These are phyloP conservation scores for Sindora glabra DNA, from an alignment of 306 rosid genomes.

Conservation along the genomic window DNA sequence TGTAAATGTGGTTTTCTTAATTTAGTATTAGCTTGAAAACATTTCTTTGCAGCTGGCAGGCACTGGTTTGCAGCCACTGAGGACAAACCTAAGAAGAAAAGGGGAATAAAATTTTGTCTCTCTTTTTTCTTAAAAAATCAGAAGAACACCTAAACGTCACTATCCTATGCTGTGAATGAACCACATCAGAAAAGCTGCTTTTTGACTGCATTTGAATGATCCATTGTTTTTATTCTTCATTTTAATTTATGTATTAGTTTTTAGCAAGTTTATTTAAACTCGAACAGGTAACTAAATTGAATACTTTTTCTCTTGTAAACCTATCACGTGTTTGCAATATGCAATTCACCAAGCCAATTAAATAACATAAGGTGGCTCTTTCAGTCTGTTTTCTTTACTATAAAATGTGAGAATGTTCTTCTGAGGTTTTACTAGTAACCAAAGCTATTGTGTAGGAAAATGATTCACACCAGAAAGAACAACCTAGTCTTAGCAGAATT, in stretches of 20 bases:
- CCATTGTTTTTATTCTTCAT: slow-evolving; percentile 17
- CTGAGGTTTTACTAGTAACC: not conserved
- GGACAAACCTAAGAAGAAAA: slow-evolving; percentile 13
- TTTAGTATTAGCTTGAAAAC: not conserved
- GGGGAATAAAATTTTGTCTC: slow-evolving; percentile 15
- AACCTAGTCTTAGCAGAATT: slow-evolving; percentile 1
- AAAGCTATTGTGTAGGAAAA: not conserved
- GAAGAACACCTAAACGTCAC: slow-evolving; percentile 10
- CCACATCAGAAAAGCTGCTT: slow-evolving; percentile 16
- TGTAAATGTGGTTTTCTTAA: not conserved
- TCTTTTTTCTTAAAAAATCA: not conserved
- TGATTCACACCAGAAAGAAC: too few species aligned
- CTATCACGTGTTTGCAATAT: not conserved
- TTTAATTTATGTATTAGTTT: not conserved
- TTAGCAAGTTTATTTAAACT: not conserved
- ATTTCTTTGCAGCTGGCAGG: slow-evolving; percentile 9
- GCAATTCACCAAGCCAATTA: not conserved
- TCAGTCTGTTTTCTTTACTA: not conserved
- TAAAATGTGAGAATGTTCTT: slow-evolving; percentile 10
- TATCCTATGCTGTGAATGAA: slow-evolving; percentile 17
- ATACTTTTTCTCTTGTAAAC: not conserved
- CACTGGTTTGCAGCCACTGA: slow-evolving; percentile 10
- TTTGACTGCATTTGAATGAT: slow-evolving; percentile 10
- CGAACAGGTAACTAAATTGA: not conserved
- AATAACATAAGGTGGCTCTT: not conserved